Conservation (phyloP, 2,329 filamentous ascomycete species). For the Trematosphaeria pertusa region DNA sequence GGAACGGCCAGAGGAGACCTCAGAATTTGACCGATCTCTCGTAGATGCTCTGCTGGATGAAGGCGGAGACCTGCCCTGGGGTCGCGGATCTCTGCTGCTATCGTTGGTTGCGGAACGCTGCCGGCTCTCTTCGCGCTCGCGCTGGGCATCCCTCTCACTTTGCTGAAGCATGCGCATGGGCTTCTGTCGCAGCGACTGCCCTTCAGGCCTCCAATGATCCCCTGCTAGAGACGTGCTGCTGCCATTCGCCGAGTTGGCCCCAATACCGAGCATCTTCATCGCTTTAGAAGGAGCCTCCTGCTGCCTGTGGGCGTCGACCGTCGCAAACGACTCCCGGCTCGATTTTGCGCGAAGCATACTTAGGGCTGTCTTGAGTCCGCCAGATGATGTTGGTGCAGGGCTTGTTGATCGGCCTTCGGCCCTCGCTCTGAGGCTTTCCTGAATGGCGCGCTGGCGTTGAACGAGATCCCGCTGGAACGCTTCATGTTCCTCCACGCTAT, state of each 20-base stretch:
- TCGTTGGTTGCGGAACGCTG: conserved; percentile 47
- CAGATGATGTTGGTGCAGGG: conserved; percentile 41
- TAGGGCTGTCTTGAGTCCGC: conserved; percentile 62
- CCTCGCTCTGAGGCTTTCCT: conserved; percentile 74
- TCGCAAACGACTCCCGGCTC: conserved; percentile 70
- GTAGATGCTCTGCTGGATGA: conserved; percentile 48
- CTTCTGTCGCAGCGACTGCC: conserved; percentile 35
- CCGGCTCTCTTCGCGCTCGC: conserved; percentile 37
- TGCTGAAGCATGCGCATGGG: conserved; percentile 40
- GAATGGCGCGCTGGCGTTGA: conserved; percentile 72
- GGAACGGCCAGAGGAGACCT: conserved; percentile 60
- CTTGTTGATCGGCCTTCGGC: conserved; percentile 58
- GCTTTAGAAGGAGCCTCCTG: conserved; percentile 60
- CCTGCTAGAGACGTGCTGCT: conserved; percentile 44
- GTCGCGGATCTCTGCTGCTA: conserved; percentile 33
- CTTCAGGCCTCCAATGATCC: conserved; percentile 39
- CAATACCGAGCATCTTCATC: conserved; percentile 68
- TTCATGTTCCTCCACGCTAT: conserved; percentile 65
- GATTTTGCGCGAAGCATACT: conserved; percentile 71
- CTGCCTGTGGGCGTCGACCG: conserved; percentile 40
- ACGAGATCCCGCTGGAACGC: conserved; percentile 78
- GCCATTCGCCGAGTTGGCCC: conserved; percentile 47
- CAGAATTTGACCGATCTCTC: conserved; percentile 63
- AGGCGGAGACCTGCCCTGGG: conserved; percentile 46
- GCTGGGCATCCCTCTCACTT: conserved; percentile 44